Evolutionary conservation across 2,329 filamentous ascomycete genomes (phyloP).

Genomic region (Fusarium keratoplasticum): DNA sequence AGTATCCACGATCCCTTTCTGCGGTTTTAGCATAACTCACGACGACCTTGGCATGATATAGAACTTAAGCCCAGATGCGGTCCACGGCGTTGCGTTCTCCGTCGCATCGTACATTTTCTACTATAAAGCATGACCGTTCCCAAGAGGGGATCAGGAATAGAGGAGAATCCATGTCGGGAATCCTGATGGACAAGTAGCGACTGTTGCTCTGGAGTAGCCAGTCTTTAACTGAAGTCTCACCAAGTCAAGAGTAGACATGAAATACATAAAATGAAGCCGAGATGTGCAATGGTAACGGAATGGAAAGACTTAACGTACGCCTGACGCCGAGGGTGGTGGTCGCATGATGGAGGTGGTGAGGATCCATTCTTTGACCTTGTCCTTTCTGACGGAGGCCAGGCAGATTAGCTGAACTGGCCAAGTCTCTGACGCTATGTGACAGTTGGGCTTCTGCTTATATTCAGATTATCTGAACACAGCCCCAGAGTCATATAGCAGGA

Average conservation of each 20-base stretch:
- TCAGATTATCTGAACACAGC: background rate
- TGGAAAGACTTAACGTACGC: background rate
- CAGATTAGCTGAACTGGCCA: no score
- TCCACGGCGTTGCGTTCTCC: no score
- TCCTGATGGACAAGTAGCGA: no score
- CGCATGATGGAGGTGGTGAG: background rate
- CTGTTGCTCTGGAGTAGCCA: no score
- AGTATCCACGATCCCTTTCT: background rate
- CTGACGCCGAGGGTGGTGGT: background rate
- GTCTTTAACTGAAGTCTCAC: background rate
- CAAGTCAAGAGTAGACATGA: background rate
- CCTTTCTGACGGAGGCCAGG: no score
- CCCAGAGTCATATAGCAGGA: fast-evolving
- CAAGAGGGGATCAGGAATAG: no score
- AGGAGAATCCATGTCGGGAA: no score
- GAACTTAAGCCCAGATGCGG: no score
- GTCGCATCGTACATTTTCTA: no score
- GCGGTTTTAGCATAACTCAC: background rate
- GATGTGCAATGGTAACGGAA: no score
- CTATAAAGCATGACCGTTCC: no score
- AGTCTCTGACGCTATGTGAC: background rate
- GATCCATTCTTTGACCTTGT: background rate
- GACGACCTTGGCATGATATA: background rate
- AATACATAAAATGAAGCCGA: background rate
- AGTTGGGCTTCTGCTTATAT: background rate